phyloP scores from a whole-genome alignment of 2,329 filamentous ascomycete genomes.

The Pestalotiopsis sp. region DNA sequence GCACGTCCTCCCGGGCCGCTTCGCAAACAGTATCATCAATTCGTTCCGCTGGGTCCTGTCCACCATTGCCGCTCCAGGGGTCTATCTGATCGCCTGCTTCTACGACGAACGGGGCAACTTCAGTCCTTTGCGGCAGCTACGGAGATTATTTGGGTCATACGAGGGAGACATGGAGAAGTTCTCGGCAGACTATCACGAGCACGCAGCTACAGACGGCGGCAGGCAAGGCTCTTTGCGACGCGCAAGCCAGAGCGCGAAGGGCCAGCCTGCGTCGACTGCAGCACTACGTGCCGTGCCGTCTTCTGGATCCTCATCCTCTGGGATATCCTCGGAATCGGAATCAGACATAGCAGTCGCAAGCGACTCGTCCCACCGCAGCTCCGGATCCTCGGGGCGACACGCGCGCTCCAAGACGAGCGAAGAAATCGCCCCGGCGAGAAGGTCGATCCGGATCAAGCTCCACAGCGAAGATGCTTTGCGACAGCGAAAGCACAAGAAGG shows the following conservation, averaged over 20 bases:
- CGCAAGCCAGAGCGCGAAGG: conserved; percentile 28
- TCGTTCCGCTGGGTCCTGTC: conserved; percentile 79
- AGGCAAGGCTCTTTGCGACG: conserved; percentile 26
- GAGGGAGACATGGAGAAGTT: conserved; percentile 52
- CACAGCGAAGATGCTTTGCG: conserved; percentile 75
- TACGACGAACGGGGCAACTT: conserved; percentile 81
- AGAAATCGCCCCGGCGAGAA: conserved; percentile 68
- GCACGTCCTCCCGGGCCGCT: conserved; percentile 65
- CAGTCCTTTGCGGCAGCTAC: conserved; percentile 74
- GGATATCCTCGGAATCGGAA: conserved; percentile 73
- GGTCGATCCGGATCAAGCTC: conserved; percentile 89
- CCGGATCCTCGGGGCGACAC: conserved; percentile 46
- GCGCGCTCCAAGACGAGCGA: conserved; percentile 69
- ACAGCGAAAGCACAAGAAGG: conserved; percentile 72
- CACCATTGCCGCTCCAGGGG: conserved; percentile 76
- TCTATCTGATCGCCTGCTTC: conserved; percentile 82
- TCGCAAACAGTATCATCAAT: conserved; percentile 73
- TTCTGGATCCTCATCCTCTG: conserved; percentile 62
- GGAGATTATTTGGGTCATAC: conserved; percentile 60
- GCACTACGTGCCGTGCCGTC: conserved; percentile 34
- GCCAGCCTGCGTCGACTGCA: conserved; percentile 25
- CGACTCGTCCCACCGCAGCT: conserved; percentile 30
- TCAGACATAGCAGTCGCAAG: conserved; percentile 50
- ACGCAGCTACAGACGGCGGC: conserved; percentile 32
- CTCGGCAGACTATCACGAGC: conserved; percentile 38